Evolutionary conservation across 2,329 filamentous ascomycete genomes (phyloP).

Genomic region (Penicillium frequentans): DNA sequence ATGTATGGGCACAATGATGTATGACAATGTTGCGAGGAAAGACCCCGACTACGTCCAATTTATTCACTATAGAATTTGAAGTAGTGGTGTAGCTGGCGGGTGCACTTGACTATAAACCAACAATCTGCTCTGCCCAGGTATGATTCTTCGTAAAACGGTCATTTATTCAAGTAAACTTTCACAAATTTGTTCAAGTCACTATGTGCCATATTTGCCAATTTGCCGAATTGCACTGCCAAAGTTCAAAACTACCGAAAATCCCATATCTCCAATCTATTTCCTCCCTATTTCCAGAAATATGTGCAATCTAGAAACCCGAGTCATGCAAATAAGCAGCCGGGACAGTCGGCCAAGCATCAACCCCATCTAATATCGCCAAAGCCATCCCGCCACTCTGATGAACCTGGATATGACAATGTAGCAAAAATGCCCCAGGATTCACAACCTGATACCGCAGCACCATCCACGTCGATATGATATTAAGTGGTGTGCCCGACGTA

Average conservation of each 20-base stretch:
- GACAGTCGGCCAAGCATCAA: conserved; percentile 44
- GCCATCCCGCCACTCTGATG: conserved; percentile 54
- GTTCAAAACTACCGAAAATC: not conserved
- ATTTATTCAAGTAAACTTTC: not conserved
- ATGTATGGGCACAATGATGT: not conserved
- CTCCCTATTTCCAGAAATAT: not conserved
- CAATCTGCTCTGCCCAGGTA: no score
- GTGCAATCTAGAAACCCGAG: conserved; percentile 12
- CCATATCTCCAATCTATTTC: not conserved
- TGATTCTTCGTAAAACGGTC: not conserved
- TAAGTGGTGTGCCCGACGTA: conserved; percentile 42
- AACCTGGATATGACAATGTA: conserved; percentile 55
- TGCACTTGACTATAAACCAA: no score
- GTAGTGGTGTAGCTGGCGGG: no score
- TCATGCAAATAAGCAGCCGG: conserved; percentile 15
- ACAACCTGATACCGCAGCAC: conserved; percentile 49
- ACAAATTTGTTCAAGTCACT: not conserved
- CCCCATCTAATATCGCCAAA: conserved; percentile 50
- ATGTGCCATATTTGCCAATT: not conserved
- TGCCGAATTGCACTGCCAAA: no score
- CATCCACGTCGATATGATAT: conserved; percentile 40
- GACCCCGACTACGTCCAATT: no score
- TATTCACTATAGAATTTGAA: no score
- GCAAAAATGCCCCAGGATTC: conserved; percentile 51
- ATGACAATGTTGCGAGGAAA: not conserved